Evolutionary conservation across 768 basidiomycete genomes (phyloP).

Genomic region (Pulveroboletus sp.): DNA sequence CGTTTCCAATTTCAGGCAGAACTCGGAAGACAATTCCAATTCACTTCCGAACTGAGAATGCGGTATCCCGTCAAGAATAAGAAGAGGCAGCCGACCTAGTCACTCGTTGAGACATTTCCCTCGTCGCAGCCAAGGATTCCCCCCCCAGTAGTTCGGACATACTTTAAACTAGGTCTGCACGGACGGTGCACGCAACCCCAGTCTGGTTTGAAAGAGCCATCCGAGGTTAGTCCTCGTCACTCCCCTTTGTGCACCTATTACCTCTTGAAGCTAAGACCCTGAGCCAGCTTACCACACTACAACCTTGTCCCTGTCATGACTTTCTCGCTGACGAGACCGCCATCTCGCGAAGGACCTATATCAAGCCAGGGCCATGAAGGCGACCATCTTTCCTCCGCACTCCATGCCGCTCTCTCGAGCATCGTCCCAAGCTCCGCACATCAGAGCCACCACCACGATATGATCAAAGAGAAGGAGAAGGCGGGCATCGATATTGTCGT

Average conservation of each 20-base stretch:
- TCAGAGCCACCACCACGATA: constrained; percentile 33
- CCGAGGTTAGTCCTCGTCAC: constrained; percentile 1
- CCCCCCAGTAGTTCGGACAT: background rate
- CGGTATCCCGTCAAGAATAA: constrained; percentile 14
- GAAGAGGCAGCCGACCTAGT: background rate
- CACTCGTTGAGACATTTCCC: no score
- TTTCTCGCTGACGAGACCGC: constrained; percentile 33
- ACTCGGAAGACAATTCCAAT: constrained; percentile 13
- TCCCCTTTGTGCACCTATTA: constrained; percentile 13
- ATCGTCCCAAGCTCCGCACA: constrained; percentile 21
- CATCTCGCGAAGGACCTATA: constrained; percentile 23
- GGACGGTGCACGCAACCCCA: background rate
- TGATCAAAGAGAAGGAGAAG: constrained; percentile 43
- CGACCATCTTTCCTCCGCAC: constrained; percentile 34
- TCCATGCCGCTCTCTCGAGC: constrained; percentile 37
- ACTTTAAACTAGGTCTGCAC: background rate
- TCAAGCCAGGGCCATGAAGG: constrained; percentile 27
- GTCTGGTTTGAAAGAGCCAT: constrained; percentile 11
- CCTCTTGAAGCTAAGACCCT: no score
- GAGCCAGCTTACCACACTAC: no score
- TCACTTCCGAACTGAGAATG: constrained; percentile 10
- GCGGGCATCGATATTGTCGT: constrained; percentile 74
- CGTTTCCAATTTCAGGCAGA: constrained; percentile 4
- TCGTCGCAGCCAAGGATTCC: background rate
- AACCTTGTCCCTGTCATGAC: no score